Evolutionary conservation across 257 asterid species (phyloP).

Genomic region (Fraxinus anomala): DNA sequence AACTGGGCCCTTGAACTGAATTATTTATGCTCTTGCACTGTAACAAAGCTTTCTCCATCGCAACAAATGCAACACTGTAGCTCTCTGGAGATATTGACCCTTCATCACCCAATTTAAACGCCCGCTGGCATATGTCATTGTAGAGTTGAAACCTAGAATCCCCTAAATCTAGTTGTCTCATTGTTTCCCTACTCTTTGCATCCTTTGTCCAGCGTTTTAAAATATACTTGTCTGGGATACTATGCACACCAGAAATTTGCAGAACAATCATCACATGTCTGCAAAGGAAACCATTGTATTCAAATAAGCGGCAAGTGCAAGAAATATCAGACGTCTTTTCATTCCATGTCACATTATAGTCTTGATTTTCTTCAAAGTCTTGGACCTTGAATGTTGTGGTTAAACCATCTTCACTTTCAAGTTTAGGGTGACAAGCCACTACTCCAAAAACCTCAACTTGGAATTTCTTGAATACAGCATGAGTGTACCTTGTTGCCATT

Average conservation of each 20-base stretch:
- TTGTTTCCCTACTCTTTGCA: conserved; percentile 40
- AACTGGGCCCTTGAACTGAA: conserved; percentile 25
- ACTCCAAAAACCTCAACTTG: conserved; percentile 63
- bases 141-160: conserved; percentile 38
- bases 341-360: conserved; percentile 42
- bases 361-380: conserved; percentile 47
- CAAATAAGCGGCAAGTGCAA: conserved; percentile 52
- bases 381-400: conserved; percentile 44
- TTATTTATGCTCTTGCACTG: conserved; percentile 35
- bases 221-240: conserved; percentile 47
- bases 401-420: conserved; percentile 35
- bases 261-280: conserved; percentile 61
- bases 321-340: conserved; percentile 42
- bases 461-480: conserved; percentile 55
- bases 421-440: conserved; percentile 59
- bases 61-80: conserved; percentile 30
- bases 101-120: conserved; percentile 42
- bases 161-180: conserved; percentile 14
- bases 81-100: conserved; percentile 49
- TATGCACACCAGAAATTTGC: conserved; percentile 51
- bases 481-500: conserved; percentile 49
- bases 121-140: conserved; percentile 35
- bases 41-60: conserved; percentile 39
- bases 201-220: conserved; percentile 52
- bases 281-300: conserved; percentile 49